Percentiles rank a stretch among this genome's conserved stretches.
These are phyloP conservation scores for Fusarium continuum DNA, from an alignment of 2,329 filamentous ascomycete species.

Conservation along the genomic window DNA sequence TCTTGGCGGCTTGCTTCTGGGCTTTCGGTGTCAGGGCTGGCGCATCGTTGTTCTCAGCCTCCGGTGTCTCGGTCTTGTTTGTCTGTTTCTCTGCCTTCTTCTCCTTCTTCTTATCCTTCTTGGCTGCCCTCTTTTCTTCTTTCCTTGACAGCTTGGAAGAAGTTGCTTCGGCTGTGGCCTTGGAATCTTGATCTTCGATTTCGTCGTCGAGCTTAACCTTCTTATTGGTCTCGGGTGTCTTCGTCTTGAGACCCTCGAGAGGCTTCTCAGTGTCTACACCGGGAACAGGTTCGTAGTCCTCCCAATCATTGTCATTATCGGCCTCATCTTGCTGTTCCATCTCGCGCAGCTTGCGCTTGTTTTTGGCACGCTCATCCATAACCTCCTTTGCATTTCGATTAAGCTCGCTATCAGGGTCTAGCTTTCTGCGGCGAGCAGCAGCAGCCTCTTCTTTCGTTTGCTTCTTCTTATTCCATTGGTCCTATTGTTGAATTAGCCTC, in stretches of 20 bases:
- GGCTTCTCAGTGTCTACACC: slow-evolving; percentile 70
- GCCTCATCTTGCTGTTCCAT: slow-evolving; percentile 60
- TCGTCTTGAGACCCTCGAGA: slow-evolving; percentile 68
- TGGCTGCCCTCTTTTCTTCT: slow-evolving; percentile 62
- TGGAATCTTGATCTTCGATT: slow-evolving; percentile 37
- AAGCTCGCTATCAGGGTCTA: slow-evolving; percentile 84
- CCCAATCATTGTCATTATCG: slow-evolving; percentile 57
- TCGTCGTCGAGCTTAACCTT: slow-evolving; percentile 58
- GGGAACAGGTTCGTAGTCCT: slow-evolving; percentile 56
- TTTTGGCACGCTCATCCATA: slow-evolving; percentile 79
- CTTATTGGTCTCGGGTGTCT: slow-evolving; percentile 60
- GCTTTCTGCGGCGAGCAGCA: slow-evolving; percentile 84
- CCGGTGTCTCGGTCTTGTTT: slow-evolving; percentile 51
- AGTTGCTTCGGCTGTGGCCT: slow-evolving; percentile 56
- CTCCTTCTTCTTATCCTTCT: slow-evolving; percentile 57
- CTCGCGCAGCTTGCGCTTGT: slow-evolving; percentile 82
- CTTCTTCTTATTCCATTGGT: slow-evolving; percentile 94
- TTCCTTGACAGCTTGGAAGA: slow-evolving; percentile 60
- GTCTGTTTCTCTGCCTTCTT: slow-evolving; percentile 56
- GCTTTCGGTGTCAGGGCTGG: slow-evolving; percentile 37
- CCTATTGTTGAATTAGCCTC: slow-evolving; percentile 59
- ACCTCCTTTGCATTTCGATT: slow-evolving; percentile 90
- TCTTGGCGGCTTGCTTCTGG: slow-evolving; percentile 43
- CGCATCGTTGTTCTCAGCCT: slow-evolving; percentile 44
- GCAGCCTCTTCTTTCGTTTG: slow-evolving; percentile 90